Conservation (phyloP, 2,329 filamentous ascomycete species). For the Trichophyton rubrum region DNA sequence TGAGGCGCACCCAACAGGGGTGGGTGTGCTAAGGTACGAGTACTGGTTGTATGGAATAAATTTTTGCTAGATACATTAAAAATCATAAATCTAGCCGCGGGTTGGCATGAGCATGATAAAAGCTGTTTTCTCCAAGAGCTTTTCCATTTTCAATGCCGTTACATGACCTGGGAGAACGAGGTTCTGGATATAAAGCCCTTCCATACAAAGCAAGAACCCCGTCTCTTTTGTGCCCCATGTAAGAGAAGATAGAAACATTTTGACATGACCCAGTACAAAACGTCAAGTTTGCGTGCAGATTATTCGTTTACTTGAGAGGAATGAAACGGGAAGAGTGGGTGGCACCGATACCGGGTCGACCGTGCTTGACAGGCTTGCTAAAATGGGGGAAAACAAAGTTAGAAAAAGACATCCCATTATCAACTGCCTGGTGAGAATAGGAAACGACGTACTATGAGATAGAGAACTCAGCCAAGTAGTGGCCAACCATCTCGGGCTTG, state of each 20-base stretch:
- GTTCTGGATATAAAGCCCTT: slow-evolving; percentile 5
- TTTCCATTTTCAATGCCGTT: slow-evolving; percentile 1
- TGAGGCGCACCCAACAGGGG: no score
- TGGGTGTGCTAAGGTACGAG: no score
- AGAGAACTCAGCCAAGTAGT: slow-evolving; percentile 98
- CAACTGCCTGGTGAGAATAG: no score
- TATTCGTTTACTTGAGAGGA: slow-evolving; percentile 78
- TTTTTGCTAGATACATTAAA: slow-evolving; percentile 7
- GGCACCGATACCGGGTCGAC: slow-evolving; percentile 99
- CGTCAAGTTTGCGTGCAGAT: slow-evolving; percentile 5
- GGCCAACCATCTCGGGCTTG: slow-evolving; percentile 99
- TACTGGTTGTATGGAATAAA: slow-evolving; percentile 2
- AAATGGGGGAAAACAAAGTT: slow-evolving; percentile 10
- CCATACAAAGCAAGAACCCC: slow-evolving; percentile 4
- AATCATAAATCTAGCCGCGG: slow-evolving; percentile 5
- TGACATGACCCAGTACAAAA: slow-evolving; percentile 9
- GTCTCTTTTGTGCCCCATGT: not conserved
- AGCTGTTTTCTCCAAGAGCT: not conserved
- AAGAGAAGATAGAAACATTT: slow-evolving; percentile 3
- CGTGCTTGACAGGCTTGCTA: slow-evolving; percentile 99
- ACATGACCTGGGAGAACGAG: not conserved
- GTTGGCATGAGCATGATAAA: not conserved
- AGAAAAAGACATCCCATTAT: not conserved
- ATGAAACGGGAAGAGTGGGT: slow-evolving; percentile 99
- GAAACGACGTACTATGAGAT: slow-evolving; percentile 87